phyloP scores from a whole-genome alignment of 345 rosid genomes.

The Kernera saxatilis region DNA sequence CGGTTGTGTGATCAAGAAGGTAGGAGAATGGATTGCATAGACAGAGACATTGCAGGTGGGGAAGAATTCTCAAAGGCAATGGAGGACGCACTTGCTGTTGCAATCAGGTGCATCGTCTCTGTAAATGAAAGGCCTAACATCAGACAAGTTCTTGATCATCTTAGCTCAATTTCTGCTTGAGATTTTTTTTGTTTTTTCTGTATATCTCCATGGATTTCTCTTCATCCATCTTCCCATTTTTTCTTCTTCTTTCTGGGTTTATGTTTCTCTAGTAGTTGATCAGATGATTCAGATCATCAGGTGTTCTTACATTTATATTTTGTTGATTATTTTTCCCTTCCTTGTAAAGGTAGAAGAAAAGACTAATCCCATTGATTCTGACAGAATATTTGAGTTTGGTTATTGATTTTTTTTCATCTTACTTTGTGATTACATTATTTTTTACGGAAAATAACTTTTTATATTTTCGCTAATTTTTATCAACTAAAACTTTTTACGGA shows the following conservation, averaged over 20 bases:
- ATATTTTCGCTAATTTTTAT: too few relatives aligned
- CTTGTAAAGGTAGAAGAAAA: slow-evolving; percentile 34
- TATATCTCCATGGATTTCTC: slow-evolving; percentile 26
- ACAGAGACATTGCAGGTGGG: slow-evolving; percentile 77
- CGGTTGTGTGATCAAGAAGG: slow-evolving; percentile 81
- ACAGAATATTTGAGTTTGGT: slow-evolving; percentile 14
- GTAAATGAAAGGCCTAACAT: slow-evolving; percentile 91
- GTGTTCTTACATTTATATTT: slow-evolving; percentile 25
- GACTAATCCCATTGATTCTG: slow-evolving; percentile 33
- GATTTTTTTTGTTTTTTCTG: slow-evolving; percentile 40
- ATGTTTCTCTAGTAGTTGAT: slow-evolving; percentile 21
- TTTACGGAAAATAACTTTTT: too few relatives aligned
- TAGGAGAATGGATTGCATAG: slow-evolving; percentile 82
- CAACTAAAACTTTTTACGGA: too few relatives aligned
- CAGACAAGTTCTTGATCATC: slow-evolving; percentile 74
- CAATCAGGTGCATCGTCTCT: slow-evolving; percentile 78
- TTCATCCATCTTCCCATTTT: slow-evolving; percentile 4
- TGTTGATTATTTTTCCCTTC: slow-evolving; percentile 25
- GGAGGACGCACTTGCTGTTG: slow-evolving; percentile 79
- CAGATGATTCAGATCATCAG: slow-evolving; percentile 30
- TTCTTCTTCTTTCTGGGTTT: slow-evolving; percentile 3
- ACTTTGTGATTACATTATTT: too few relatives aligned
- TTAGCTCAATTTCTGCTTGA: slow-evolving; percentile 63
- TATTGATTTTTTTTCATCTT: neutral
- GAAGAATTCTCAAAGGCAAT: slow-evolving; percentile 77